Percentiles rank a stretch among this genome's conserved stretches.
Evolutionary conservation across 139 green algal genomes (phyloP).

Genomic region (Chlamydomonas sp.): DNA sequence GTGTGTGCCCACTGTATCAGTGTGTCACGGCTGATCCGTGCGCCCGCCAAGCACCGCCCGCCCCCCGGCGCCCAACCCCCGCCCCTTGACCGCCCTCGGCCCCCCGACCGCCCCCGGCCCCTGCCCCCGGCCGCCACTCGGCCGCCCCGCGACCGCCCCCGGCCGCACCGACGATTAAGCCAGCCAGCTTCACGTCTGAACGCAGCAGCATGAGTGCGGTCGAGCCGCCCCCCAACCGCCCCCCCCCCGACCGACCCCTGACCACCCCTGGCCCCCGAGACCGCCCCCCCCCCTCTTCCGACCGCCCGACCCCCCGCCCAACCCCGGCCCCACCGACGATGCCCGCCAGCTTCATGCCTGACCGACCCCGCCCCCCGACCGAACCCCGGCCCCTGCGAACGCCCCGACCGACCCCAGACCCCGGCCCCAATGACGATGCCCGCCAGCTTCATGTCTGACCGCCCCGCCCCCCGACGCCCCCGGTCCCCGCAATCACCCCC

Average conservation of each 20-base stretch:
- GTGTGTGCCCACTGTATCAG: no score
- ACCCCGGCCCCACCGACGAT: constrained; percentile 23
- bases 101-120: no score
- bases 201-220: not conserved
- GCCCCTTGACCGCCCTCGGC: not conserved
- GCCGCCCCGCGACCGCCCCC: not conserved
- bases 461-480: not conserved
- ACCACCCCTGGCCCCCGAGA: not conserved
- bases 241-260: not conserved
- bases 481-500: not conserved
- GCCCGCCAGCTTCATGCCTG: not conserved
- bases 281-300: not conserved
- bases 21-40: not conserved
- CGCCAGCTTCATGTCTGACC: not conserved
- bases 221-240: not conserved
- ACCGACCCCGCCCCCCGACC: not conserved
- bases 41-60: not conserved
- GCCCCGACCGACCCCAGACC: not conserved
- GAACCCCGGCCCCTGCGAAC: not conserved
- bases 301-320: not conserved
- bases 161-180: no score
- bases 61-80: no score
- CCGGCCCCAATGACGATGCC: not conserved
- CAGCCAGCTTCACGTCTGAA: not conserved
- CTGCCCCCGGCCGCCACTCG: not conserved